Evolutionary conservation across 75 land plant species (phyloP).

Genomic region (Picea sitchensis): DNA sequence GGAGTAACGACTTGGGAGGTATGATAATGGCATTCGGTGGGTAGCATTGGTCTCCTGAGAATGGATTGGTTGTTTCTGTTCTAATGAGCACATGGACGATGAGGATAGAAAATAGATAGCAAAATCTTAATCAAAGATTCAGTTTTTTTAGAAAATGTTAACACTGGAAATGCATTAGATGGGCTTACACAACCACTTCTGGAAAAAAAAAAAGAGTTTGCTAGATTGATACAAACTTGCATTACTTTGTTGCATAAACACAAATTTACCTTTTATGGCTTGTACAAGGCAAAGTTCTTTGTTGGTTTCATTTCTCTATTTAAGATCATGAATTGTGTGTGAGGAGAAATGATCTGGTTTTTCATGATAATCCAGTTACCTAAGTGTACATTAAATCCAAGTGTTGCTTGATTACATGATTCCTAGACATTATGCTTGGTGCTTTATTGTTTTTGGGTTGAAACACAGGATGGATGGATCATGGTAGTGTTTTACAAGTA

Average conservation of each 20-base stretch:
- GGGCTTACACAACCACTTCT: conserved; percentile 1
- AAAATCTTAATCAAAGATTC: not conserved
- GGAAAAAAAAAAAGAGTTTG: not conserved
- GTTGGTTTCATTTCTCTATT: too few relatives aligned
- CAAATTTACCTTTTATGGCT: too few relatives aligned
- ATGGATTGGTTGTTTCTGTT: too few relatives aligned
- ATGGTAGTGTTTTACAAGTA: conserved; percentile 44
- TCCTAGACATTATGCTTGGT: conserved; percentile 12
- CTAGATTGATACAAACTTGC: not conserved
- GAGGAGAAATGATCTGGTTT: too few relatives aligned
- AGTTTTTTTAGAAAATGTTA: not conserved
- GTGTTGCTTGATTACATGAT: conserved; percentile 35
- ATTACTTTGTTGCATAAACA: too few relatives aligned
- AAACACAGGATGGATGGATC: conserved; percentile 18
- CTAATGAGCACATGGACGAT: not conserved
- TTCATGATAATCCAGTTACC: too few relatives aligned
- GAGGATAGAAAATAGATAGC: not conserved
- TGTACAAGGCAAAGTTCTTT: too few relatives aligned
- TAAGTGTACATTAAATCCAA: too few relatives aligned
- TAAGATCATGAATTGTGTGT: too few relatives aligned
- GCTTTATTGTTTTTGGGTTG: conserved; percentile 25
- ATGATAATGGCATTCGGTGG: too few relatives aligned
- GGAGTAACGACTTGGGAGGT: too few relatives aligned
- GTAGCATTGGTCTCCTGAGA: too few relatives aligned
- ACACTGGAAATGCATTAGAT: not conserved